Percentiles rank a stretch among this genome's conserved stretches.
Evolutionary conservation across 306 rosid species (phyloP).

Genomic region (Castanea sativa): DNA sequence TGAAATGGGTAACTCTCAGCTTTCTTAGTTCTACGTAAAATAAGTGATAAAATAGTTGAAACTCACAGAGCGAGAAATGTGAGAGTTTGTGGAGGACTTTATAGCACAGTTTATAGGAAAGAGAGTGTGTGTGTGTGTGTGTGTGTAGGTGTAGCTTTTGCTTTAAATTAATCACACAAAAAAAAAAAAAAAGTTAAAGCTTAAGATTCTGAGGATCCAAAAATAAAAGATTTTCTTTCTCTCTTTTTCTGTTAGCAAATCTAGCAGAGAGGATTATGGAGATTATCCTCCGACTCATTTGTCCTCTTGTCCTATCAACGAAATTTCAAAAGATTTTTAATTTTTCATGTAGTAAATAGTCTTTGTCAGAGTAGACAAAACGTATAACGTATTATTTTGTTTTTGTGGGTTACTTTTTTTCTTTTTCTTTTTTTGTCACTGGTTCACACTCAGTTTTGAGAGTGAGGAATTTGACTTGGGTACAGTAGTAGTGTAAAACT

Average conservation of each 20-base stretch:
- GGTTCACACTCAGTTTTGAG: not conserved
- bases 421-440: not conserved
- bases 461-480: slow-evolving; percentile 22
- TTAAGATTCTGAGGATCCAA: slow-evolving; percentile 84
- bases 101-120: not conserved
- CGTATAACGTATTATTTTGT: slow-evolving; percentile 12
- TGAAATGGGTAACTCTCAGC: not conserved
- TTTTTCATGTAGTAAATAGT: slow-evolving; percentile 22
- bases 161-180: slow-evolving; percentile 30
- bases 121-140: not conserved
- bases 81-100: not conserved
- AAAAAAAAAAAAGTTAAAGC: slow-evolving; percentile 43
- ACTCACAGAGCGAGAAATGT: not conserved
- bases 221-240: slow-evolving; percentile 55
- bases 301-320: slow-evolving; percentile 44
- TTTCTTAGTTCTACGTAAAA: not conserved
- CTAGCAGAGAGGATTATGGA: slow-evolving; percentile 27
- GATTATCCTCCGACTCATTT: slow-evolving; percentile 48
- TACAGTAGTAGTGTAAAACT: not conserved
- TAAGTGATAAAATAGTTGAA: not conserved
- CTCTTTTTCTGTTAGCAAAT: slow-evolving; percentile 49
- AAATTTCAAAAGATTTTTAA: slow-evolving; percentile 14
- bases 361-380: slow-evolving; percentile 31
- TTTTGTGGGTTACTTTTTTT: not conserved
- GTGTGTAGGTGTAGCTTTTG: slow-evolving; percentile 12